A percentile compares a stretch with the other conserved stretches of the same genome.
These are phyloP conservation scores for Boletus vermiculosoides DNA, from an alignment of 768 basidiomycete genomes.

Conservation along the genomic window DNA sequence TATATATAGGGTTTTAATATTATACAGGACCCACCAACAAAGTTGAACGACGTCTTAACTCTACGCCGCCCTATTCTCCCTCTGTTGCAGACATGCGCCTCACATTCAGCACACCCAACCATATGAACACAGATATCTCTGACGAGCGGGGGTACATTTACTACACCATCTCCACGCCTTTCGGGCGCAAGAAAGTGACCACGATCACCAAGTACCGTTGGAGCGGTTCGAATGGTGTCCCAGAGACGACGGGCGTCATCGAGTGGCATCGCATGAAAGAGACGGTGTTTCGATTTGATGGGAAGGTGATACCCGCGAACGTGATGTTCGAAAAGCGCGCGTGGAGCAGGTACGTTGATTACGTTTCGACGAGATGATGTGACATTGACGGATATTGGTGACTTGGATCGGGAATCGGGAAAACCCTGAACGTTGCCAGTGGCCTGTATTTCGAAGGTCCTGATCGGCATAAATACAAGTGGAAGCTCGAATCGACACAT, in stretches of 20 bases:
- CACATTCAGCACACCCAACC: slow-evolving; percentile 18
- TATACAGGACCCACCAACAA: background rate
- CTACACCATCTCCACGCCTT: slow-evolving; percentile 23
- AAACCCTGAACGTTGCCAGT: slow-evolving; percentile 13
- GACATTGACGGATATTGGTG: background rate
- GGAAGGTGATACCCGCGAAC: slow-evolving; percentile 4
- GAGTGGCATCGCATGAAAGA: slow-evolving; percentile 23
- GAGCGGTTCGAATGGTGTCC: slow-evolving; percentile 11
- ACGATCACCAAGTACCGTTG: slow-evolving; percentile 27
- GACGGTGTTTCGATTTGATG: slow-evolving; percentile 17
- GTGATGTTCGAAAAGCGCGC: slow-evolving; percentile 13
- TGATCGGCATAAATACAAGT: slow-evolving; percentile 32
- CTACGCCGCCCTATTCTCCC: background rate
- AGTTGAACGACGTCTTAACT: background rate
- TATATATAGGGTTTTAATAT: background rate
- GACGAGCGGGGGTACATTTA: slow-evolving; percentile 19
- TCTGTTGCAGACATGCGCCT: slow-evolving; percentile 18
- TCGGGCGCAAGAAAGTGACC: slow-evolving; percentile 14
- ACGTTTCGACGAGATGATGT: background rate
- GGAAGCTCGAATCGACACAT: slow-evolving; percentile 28
- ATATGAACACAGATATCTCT: slow-evolving; percentile 22
- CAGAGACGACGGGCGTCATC: slow-evolving; percentile 26
- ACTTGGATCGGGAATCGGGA: background rate
- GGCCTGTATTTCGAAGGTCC: slow-evolving; percentile 35
- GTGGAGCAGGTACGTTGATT: slow-evolving; percentile 20